Conservation (phyloP, 2,329 filamentous ascomycete genomes). For the Coniella vitis region DNA sequence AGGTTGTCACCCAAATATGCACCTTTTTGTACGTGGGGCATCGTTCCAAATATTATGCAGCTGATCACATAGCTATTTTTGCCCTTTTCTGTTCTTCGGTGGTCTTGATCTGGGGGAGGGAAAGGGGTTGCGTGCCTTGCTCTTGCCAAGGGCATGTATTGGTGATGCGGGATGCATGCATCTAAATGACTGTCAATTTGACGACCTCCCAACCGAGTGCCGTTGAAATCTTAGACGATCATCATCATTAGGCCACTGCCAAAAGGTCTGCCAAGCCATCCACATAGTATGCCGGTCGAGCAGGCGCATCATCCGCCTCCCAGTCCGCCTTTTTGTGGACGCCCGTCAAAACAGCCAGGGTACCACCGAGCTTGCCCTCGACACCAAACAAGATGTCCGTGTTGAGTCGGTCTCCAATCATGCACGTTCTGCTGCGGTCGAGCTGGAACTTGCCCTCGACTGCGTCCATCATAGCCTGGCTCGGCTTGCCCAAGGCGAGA, state of each 20-base stretch:
- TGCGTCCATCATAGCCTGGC: conserved; percentile 98
- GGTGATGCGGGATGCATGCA: too few species aligned
- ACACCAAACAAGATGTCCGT: conserved; percentile 96
- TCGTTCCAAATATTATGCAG: too few species aligned
- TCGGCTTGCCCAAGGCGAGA: conserved; percentile 82
- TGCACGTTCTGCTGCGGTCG: conserved; percentile 77
- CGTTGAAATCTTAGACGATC: too few species aligned
- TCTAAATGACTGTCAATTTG: too few species aligned
- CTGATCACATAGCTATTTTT: too few species aligned
- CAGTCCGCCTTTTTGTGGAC: conserved; percentile 82
- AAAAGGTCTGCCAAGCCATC: conserved; percentile 74
- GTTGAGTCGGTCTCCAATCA: conserved; percentile 90
- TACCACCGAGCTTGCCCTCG: conserved; percentile 84
- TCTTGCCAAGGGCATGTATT: too few species aligned
- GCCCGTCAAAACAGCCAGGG: conserved; percentile 83
- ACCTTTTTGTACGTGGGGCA: too few species aligned
- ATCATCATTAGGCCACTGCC: conserved; percentile 5
- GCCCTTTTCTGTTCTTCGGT: too few species aligned
- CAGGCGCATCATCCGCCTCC: conserved; percentile 58
- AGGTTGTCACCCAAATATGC: too few species aligned
- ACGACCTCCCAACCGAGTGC: too few species aligned
- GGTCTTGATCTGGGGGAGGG: too few species aligned
- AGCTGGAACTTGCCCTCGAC: conserved; percentile 94
- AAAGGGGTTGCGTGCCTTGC: too few species aligned
- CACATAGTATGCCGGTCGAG: conserved; percentile 75